phyloP scores from a whole-genome alignment of 2,329 filamentous ascomycete genomes.

The Phialophora verrucosa region DNA sequence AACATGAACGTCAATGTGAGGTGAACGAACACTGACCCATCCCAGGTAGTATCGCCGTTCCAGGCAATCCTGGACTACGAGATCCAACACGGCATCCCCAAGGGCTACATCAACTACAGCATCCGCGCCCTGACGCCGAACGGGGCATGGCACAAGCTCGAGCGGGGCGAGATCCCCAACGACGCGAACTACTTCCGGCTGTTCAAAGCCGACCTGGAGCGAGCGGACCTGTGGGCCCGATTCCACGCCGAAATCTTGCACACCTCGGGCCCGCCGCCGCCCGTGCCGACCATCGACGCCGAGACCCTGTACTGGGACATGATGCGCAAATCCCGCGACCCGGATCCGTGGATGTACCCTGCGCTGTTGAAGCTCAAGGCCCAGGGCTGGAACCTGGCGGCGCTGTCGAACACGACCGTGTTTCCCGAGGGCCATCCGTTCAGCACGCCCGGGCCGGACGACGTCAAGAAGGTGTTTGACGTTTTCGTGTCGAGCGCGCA shows the following conservation, averaged over 20 bases:
- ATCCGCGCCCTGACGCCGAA: slow-evolving; percentile 78
- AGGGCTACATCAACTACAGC: slow-evolving; percentile 89
- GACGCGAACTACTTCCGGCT: slow-evolving; percentile 74
- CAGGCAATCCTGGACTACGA: slow-evolving; percentile 94
- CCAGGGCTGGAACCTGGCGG: slow-evolving; percentile 75
- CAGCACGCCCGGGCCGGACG: slow-evolving; percentile 59
- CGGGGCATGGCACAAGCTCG: slow-evolving; percentile 87
- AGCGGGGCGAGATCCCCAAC: slow-evolving; percentile 79
- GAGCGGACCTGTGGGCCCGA: slow-evolving; percentile 69
- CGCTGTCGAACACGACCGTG: slow-evolving; percentile 86
- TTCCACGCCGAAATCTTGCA: slow-evolving; percentile 54
- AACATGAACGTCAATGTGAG: not conserved
- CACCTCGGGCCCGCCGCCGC: slow-evolving; percentile 59
- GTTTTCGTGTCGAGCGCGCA: slow-evolving; percentile 87
- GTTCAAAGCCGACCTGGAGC: slow-evolving; percentile 76
- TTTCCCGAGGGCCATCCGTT: slow-evolving; percentile 78
- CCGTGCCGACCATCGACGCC: slow-evolving; percentile 74
- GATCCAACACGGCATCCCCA: slow-evolving; percentile 72
- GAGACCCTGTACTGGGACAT: slow-evolving; percentile 86
- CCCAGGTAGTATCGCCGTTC: slow-evolving; percentile 85
- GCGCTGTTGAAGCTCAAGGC: slow-evolving; percentile 72
- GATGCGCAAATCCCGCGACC: slow-evolving; percentile 73
- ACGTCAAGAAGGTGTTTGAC: slow-evolving; percentile 74
- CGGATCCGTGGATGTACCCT: slow-evolving; percentile 88
- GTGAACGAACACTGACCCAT: not conserved